Evolutionary conservation across 352 stramenopile genomes (phyloP).

Genomic region (Phytophthora pseudosyringae): DNA sequence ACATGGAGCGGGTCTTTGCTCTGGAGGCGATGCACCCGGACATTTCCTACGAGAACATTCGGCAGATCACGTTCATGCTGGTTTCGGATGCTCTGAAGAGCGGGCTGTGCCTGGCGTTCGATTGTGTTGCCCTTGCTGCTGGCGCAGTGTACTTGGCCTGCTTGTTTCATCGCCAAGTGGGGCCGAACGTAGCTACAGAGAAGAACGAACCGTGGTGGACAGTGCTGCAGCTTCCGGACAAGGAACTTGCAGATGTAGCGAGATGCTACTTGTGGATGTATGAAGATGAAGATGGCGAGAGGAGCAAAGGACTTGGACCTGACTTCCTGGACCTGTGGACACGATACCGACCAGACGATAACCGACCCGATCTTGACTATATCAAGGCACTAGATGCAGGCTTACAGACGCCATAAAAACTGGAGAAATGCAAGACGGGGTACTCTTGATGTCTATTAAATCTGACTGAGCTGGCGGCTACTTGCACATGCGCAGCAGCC

Average conservation of each 20-base stretch:
- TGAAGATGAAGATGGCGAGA: conserved; percentile 49
- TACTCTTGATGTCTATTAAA: conserved; percentile 35
- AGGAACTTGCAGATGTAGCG: conserved; percentile 69
- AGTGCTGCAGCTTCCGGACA: conserved; percentile 49
- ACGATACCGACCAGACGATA: conserved; percentile 56
- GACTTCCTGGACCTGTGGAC: conserved; percentile 63
- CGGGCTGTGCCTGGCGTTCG: conserved; percentile 60
- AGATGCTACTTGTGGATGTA: conserved; percentile 71
- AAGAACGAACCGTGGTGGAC: conserved; percentile 77
- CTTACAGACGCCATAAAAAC: conserved; percentile 39
- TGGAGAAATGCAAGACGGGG: not conserved
- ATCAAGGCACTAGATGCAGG: conserved; percentile 63
- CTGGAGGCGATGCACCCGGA: conserved; percentile 65
- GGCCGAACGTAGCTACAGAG: conserved; percentile 65
- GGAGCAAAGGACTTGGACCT: conserved; percentile 41
- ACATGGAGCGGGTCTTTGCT: conserved; percentile 62
- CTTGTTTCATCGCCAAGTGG: conserved; percentile 63
- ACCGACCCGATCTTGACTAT: conserved; percentile 66
- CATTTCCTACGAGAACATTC: conserved; percentile 54
- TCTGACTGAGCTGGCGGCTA: not conserved
- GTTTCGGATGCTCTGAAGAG: conserved; percentile 68
- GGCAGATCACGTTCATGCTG: conserved; percentile 59
- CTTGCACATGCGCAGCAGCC: no score
- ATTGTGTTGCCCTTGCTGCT: conserved; percentile 54
- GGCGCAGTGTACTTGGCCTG: conserved; percentile 78